Conservation (phyloP, 768 basidiomycete genomes). For the Cyathus striatus region DNA sequence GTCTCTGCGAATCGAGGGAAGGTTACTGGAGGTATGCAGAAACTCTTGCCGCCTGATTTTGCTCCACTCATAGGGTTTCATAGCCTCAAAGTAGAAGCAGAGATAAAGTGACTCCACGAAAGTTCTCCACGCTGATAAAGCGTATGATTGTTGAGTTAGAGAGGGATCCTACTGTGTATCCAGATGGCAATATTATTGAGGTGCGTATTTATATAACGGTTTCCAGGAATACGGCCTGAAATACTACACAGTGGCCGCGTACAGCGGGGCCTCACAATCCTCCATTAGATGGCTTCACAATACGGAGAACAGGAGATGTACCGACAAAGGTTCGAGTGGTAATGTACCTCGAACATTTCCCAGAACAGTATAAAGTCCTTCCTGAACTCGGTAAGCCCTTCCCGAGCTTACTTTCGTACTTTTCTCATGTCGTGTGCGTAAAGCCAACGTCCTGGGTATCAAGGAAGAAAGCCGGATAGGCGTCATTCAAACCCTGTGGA, state of each 20-base stretch:
- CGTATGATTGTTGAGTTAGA: constrained; percentile 85
- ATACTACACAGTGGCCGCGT: constrained; percentile 51
- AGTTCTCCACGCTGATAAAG: constrained; percentile 84
- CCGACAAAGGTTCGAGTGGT: constrained; percentile 76
- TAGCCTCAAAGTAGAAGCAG: constrained; percentile 58
- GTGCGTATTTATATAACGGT: constrained; percentile 31
- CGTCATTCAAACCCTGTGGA: constrained; percentile 83
- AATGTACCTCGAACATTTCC: constrained; percentile 82
- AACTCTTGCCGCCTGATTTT: too few species aligned
- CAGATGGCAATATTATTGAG: constrained; percentile 88
- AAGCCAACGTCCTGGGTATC: constrained; percentile 66
- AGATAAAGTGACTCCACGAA: constrained; percentile 59
- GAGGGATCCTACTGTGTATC: constrained; percentile 72
- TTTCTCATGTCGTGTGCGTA: constrained; percentile 2
- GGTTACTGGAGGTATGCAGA: constrained; percentile 67
- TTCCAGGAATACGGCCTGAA: not conserved
- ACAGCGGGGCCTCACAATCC: constrained; percentile 50
- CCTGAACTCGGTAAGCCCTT: constrained; percentile 60
- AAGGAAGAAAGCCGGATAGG: constrained; percentile 83
- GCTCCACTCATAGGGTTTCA: too few species aligned
- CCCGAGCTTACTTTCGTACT: not conserved
- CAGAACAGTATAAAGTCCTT: constrained; percentile 79
- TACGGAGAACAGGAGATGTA: constrained; percentile 76
- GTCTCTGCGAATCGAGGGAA: constrained; percentile 83
- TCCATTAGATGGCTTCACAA: constrained; percentile 79